Evolutionary conservation across 148 eudicot genomes (phyloP).

Genomic region (Talinum fruticosum): DNA sequence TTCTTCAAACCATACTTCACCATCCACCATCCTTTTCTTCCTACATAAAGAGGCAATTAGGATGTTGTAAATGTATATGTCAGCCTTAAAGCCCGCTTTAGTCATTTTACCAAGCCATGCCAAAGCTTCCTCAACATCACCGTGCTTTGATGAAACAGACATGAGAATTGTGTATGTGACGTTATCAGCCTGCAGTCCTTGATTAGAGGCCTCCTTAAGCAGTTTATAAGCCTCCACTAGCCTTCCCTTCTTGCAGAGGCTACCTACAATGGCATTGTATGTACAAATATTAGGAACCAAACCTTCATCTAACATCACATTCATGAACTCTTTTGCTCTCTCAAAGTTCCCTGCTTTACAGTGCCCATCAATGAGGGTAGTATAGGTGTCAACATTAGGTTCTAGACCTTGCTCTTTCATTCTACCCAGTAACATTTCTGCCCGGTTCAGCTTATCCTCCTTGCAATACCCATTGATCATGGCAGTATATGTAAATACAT

Average conservation of each 20-base stretch:
- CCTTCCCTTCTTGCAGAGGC: constrained; percentile 71
- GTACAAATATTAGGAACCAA: constrained; percentile 54
- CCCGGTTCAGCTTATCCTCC: constrained; percentile 69
- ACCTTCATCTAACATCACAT: constrained; percentile 45
- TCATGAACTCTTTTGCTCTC: constrained; percentile 66
- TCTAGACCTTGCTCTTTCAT: constrained; percentile 79
- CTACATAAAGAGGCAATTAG: constrained; percentile 59
- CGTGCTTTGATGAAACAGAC: constrained; percentile 54
- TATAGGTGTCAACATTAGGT: constrained; percentile 74
- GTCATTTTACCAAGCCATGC: constrained; percentile 52
- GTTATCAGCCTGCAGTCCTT: constrained; percentile 61
- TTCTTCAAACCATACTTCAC: constrained; percentile 59
- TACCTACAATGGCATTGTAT: constrained; percentile 63
- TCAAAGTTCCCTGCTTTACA: constrained; percentile 70
- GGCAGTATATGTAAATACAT: constrained; percentile 75
- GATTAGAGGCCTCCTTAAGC: constrained; percentile 30
- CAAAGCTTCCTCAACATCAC: constrained; percentile 39
- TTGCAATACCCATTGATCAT: constrained; percentile 89
- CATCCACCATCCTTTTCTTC: constrained; percentile 57
- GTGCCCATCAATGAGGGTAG: constrained; percentile 69
- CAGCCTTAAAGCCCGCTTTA: constrained; percentile 57
- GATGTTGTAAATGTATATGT: constrained; percentile 65
- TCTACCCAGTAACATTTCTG: constrained; percentile 70
- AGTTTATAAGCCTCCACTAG: constrained; percentile 55
- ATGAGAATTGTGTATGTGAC: constrained; percentile 80